Conservation (phyloP, 192 early-diverging fungal species). For the Backusella mclennaniae region DNA sequence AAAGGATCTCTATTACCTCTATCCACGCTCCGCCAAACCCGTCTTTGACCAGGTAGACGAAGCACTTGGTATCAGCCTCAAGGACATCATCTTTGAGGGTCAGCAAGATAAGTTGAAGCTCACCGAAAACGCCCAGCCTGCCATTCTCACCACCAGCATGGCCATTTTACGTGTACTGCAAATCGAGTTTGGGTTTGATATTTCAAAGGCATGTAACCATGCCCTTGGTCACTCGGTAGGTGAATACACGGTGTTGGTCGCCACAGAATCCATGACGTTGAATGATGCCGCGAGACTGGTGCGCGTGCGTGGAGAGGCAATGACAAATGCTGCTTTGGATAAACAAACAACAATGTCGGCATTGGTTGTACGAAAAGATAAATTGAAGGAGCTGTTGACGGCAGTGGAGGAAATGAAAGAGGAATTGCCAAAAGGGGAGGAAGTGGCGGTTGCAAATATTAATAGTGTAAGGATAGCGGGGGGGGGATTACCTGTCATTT, state of each 20-base stretch:
- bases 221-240: conserved; percentile 93
- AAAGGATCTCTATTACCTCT: conserved; percentile 79
- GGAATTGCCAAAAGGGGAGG: conserved; percentile 64
- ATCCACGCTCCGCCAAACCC: conserved; percentile 60
- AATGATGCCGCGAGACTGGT: conserved; percentile 85
- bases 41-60: conserved; percentile 91
- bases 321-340: conserved; percentile 74
- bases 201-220: conserved; percentile 71
- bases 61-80: conserved; percentile 66
- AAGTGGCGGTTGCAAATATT: conserved; percentile 88
- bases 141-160: conserved; percentile 76
- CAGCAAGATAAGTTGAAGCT: conserved; percentile 58
- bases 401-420: conserved; percentile 65
- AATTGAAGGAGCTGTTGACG: conserved; percentile 67
- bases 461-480: conserved; percentile 52
- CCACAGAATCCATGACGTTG: conserved; percentile 63
- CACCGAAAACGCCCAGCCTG: conserved; percentile 64
- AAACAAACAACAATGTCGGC: conserved; percentile 88
- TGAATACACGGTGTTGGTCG: conserved; percentile 82
- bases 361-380: conserved; percentile 71
- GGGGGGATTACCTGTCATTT: background rate
- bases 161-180: conserved; percentile 84
- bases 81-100: conserved; percentile 85
- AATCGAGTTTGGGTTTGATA: conserved; percentile 77
- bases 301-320: conserved; percentile 79